These are phyloP conservation scores for Akanthomyces lecanii DNA, from an alignment of 2,329 filamentous ascomycete species.

Conservation along the genomic window DNA sequence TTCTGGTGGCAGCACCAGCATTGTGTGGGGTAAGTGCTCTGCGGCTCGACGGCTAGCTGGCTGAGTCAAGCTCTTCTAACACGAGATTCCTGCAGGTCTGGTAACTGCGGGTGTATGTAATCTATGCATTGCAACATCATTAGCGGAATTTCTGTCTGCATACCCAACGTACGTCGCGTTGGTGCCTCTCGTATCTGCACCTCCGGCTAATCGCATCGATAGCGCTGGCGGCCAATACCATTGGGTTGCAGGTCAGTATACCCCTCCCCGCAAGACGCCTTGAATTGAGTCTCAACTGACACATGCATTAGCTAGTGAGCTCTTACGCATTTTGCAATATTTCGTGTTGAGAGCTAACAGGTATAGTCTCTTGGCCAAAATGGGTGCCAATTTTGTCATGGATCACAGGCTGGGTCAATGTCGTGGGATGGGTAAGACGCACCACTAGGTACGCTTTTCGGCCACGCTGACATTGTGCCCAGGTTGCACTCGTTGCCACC, in stretches of 20 bases:
- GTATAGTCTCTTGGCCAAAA: conserved; percentile 23
- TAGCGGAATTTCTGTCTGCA: conserved; percentile 66
- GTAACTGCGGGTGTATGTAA: conserved; percentile 33
- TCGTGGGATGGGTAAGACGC: conserved; percentile 54
- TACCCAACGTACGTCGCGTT: conserved; percentile 40
- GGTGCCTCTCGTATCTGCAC: not conserved
- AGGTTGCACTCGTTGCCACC: conserved; percentile 60
- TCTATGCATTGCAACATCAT: conserved; percentile 52
- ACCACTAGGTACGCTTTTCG: not conserved
- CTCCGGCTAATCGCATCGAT: not conserved
- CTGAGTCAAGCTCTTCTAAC: not conserved
- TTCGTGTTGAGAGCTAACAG: not conserved
- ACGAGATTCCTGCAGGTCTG: conserved; percentile 20
- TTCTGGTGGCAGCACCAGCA: conserved; percentile 62
- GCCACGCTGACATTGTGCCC: not conserved
- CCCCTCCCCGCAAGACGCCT: conserved; percentile 42
- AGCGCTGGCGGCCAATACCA: conserved; percentile 60
- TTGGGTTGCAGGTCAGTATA: conserved; percentile 56
- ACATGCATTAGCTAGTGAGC: conserved; percentile 14
- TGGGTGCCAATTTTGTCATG: conserved; percentile 28
- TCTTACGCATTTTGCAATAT: not conserved
- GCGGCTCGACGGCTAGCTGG: not conserved
- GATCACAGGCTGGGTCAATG: conserved; percentile 56
- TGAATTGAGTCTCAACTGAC: conserved; percentile 42
- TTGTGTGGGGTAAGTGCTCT: conserved; percentile 60